These are phyloP conservation scores for Penicillium coprophilum DNA, from an alignment of 495 filamentous ascomycete genomes.

Conservation along the genomic window DNA sequence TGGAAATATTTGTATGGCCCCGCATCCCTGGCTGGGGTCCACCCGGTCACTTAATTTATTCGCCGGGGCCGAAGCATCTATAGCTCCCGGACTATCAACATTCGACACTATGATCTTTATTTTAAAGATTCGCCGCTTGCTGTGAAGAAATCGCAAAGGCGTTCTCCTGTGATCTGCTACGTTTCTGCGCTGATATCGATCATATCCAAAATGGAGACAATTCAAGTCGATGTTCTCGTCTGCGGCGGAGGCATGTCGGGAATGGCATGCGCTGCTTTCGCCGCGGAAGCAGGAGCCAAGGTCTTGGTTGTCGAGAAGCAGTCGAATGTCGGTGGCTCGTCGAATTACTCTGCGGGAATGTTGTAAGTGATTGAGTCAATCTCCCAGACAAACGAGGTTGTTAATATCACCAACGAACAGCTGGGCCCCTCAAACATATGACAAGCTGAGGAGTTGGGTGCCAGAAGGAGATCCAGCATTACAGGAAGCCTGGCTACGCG, in stretches of 20 bases:
- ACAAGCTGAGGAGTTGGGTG: constrained; percentile 28
- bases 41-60: constrained; percentile 8
- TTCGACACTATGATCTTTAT: neutral
- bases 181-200: neutral
- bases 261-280: constrained; percentile 31
- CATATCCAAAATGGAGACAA: constrained; percentile 19
- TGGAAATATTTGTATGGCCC: neutral
- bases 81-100: neutral
- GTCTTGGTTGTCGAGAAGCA: constrained; percentile 30
- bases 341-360: constrained; percentile 31
- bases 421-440: constrained; percentile 26
- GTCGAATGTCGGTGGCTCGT: constrained; percentile 22
- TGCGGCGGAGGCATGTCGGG: constrained; percentile 36
- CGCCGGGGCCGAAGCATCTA: constrained; percentile 1
- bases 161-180: neutral
- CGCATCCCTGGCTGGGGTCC: neutral
- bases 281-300: constrained; percentile 24
- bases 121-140: neutral
- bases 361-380: constrained; percentile 18
- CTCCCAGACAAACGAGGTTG: neutral
- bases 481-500: constrained; percentile 26
- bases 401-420: constrained; percentile 10
- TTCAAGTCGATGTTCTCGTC: constrained; percentile 26
- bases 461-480: constrained; percentile 25
- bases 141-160: neutral